Conservation (phyloP, 768 basidiomycete genomes). For the Suillus discolor region DNA sequence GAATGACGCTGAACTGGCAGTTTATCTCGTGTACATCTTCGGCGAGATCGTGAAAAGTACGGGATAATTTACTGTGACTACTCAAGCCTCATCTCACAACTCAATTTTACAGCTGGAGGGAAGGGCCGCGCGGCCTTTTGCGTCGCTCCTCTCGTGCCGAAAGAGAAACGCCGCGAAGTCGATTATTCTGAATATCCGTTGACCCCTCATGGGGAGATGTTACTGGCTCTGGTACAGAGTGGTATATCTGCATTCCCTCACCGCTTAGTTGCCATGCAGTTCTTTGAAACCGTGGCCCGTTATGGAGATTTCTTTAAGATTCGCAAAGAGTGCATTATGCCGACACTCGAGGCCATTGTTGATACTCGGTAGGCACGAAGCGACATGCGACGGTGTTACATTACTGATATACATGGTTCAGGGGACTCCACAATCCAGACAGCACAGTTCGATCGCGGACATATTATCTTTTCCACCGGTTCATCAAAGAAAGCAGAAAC, state of each 20-base stretch:
- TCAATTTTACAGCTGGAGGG: constrained; percentile 53
- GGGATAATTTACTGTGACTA: constrained; percentile 23
- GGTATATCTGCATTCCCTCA: constrained; percentile 84
- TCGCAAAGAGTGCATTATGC: constrained; percentile 84
- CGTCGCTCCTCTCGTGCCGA: constrained; percentile 67
- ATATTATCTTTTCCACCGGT: constrained; percentile 92
- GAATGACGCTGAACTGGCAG: constrained; percentile 91
- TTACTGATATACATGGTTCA: constrained; percentile 32
- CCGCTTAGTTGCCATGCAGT: constrained; percentile 82
- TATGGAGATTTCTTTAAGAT: constrained; percentile 98
- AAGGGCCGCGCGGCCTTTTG: constrained; percentile 90
- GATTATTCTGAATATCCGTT: constrained; percentile 83
- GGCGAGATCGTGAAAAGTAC: constrained; percentile 91
- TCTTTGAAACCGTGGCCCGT: constrained; percentile 90
- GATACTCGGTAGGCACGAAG: constrained; percentile 63
- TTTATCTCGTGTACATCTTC: constrained; percentile 93
- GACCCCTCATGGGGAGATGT: constrained; percentile 88
- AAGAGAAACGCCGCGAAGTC: constrained; percentile 63
- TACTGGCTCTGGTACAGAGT: constrained; percentile 81
- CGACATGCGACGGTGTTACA: background rate
- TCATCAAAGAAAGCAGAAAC: constrained; percentile 80
- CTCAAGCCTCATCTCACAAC: constrained; percentile 11
- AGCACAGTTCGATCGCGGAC: constrained; percentile 71
- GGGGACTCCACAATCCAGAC: constrained; percentile 85
- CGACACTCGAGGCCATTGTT: constrained; percentile 87